Evolutionary conservation across 495 filamentous ascomycete species (phyloP).

Genomic region (Penicillium arizonense): DNA sequence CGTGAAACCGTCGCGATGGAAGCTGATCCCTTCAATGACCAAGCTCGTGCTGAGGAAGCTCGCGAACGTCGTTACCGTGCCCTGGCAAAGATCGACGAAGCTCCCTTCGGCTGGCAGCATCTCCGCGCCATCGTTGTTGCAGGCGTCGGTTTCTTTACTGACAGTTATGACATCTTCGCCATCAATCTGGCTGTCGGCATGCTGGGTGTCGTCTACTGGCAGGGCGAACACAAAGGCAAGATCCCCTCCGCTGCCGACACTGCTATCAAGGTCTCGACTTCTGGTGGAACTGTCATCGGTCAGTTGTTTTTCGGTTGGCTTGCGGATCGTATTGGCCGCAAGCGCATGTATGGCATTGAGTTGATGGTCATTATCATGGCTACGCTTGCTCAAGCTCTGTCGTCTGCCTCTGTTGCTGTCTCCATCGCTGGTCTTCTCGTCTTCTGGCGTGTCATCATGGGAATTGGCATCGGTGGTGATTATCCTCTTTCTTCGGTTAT

Average conservation of each 20-base stretch:
- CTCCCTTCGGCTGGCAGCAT: conserved; percentile 78
- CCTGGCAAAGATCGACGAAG: conserved; percentile 76
- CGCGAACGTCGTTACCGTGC: conserved; percentile 73
- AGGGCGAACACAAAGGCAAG: conserved; percentile 46
- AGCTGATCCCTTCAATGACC: neutral
- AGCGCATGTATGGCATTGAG: conserved; percentile 86
- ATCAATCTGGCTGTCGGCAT: conserved; percentile 67
- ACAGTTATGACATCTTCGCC: conserved; percentile 78
- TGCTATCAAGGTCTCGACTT: conserved; percentile 87
- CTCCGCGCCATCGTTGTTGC: conserved; percentile 72
- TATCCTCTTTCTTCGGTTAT: conserved; percentile 85
- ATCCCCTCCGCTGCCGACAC: conserved; percentile 69
- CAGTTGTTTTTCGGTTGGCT: conserved; percentile 80
- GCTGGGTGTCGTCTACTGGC: conserved; percentile 73
- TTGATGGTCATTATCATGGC: conserved; percentile 85
- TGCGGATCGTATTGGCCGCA: conserved; percentile 76
- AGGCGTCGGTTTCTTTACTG: conserved; percentile 85
- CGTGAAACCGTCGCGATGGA: neutral
- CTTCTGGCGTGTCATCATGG: conserved; percentile 90
- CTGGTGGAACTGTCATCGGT: conserved; percentile 80
- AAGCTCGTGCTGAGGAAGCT: conserved; percentile 45
- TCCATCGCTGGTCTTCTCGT: conserved; percentile 74
- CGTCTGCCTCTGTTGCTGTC: conserved; percentile 65
- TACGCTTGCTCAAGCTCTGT: conserved; percentile 72
- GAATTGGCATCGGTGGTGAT: conserved; percentile 81